Percentiles rank a stretch among this genome's conserved stretches.
These are phyloP conservation scores for Artemisia tridentata DNA, from an alignment of 129 eudicot genomes.

Conservation along the genomic window DNA sequence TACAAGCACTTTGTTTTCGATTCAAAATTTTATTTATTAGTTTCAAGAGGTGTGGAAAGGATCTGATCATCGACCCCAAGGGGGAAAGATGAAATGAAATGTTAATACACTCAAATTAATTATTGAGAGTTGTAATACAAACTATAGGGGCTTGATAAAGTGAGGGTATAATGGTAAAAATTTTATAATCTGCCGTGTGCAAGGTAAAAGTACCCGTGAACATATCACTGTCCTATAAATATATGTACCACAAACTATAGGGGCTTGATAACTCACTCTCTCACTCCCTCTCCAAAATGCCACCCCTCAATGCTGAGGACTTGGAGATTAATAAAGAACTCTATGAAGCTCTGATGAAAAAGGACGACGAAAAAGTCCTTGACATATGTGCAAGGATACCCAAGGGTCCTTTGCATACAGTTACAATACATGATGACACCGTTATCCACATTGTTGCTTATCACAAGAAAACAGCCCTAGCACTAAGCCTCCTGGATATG, in stretches of 20 bases:
- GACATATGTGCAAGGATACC: slow-evolving; percentile 11
- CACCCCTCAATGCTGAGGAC: slow-evolving; percentile 12
- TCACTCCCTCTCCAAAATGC: not conserved
- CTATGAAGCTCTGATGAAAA: slow-evolving; percentile 19
- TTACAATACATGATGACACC: slow-evolving; percentile 28
- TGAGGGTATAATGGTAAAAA: too few species aligned
- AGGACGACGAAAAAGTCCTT: slow-evolving; percentile 17
- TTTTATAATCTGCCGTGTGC: too few species aligned
- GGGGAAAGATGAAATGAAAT: too few species aligned
- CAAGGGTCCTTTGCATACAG: slow-evolving; percentile 31
- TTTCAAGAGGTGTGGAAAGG: too few species aligned
- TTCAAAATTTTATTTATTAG: too few species aligned
- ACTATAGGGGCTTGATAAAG: too few species aligned
- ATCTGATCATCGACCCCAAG: too few species aligned
- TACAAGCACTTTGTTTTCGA: too few species aligned
- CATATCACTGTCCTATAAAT: not conserved
- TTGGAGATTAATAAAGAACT: slow-evolving; percentile 6
- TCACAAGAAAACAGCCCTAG: slow-evolving; percentile 21
- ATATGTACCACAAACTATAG: not conserved
- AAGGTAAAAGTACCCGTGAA: too few species aligned
- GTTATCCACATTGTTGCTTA: slow-evolving; percentile 23
- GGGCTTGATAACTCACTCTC: not conserved
- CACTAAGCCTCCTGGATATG: slow-evolving; percentile 14
- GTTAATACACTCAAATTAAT: too few species aligned
- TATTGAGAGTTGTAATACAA: too few species aligned